These are phyloP conservation scores for Wallacemonas sp. DNA, from an alignment of 208 protist species.

Conservation along the genomic window DNA sequence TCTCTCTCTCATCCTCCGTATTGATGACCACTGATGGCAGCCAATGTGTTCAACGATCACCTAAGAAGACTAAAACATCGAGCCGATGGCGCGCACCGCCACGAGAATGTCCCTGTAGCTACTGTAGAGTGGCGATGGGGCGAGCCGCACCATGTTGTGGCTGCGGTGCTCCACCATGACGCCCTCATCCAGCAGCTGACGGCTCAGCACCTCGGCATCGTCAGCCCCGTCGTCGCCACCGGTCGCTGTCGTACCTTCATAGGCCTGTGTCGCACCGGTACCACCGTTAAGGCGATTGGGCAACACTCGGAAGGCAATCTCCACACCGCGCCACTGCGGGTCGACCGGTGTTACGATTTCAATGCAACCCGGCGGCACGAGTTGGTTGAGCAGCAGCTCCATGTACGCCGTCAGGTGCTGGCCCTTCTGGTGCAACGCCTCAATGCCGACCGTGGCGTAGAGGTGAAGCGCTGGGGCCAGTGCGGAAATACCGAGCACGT, in stretches of 20 bases:
- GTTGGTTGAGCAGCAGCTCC: slow-evolving; percentile 75
- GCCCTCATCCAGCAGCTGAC: slow-evolving; percentile 45
- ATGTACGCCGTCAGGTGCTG: slow-evolving; percentile 89
- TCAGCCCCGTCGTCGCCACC: slow-evolving; percentile 22
- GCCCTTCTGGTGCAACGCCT: slow-evolving; percentile 77
- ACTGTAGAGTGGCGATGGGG: slow-evolving; percentile 93
- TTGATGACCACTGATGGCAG: too few relatives aligned
- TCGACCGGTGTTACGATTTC: slow-evolving; percentile 89
- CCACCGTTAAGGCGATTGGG: slow-evolving; percentile 36
- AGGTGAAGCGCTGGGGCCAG: slow-evolving; percentile 84
- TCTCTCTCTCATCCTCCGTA: not conserved
- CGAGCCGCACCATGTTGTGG: slow-evolving; percentile 70
- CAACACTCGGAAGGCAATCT: slow-evolving; percentile 87
- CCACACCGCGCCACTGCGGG: slow-evolving; percentile 75
- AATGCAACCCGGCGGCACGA: slow-evolving; percentile 56
- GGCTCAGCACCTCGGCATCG: slow-evolving; percentile 46
- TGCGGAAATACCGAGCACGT: slow-evolving; percentile 59
- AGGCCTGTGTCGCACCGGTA: slow-evolving; percentile 12
- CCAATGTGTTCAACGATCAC: not conserved
- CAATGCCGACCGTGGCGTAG: slow-evolving; percentile 80
- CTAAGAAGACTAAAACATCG: slow-evolving; percentile 36
- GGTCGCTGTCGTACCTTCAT: slow-evolving; percentile 31
- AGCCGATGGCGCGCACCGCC: slow-evolving; percentile 46
- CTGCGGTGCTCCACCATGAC: slow-evolving; percentile 52
- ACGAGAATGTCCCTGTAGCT: slow-evolving; percentile 86